phyloP scores from a whole-genome alignment of 2,329 filamentous ascomycete genomes.

The Fusarium drepaniforme region DNA sequence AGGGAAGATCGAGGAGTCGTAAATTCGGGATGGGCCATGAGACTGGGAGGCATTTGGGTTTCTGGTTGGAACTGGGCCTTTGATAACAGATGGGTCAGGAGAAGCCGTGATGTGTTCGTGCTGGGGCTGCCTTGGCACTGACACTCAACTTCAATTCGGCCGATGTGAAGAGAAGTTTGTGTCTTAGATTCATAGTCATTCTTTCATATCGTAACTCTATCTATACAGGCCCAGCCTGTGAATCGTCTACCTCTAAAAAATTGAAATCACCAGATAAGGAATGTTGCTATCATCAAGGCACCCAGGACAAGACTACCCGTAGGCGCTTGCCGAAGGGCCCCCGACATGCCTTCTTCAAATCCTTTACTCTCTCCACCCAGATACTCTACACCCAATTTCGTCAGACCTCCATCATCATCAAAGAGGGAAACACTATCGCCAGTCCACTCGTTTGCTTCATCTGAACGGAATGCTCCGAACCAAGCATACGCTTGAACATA shows the following conservation, averaged over 20 bases:
- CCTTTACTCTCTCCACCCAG: conserved; percentile 54
- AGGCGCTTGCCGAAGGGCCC: background rate
- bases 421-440: conserved; percentile 54
- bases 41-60: background rate
- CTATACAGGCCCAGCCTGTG: background rate
- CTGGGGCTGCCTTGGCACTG: too few species aligned
- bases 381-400: conserved; percentile 53
- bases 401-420: conserved; percentile 52
- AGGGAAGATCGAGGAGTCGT: background rate
- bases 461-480: conserved; percentile 55
- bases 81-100: background rate
- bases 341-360: conserved; percentile 50
- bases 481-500: conserved; percentile 55
- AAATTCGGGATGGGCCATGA: background rate
- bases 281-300: background rate
- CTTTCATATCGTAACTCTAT: background rate
- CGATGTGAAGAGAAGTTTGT: background rate
- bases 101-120: background rate
- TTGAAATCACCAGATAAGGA: conserved; percentile 12
- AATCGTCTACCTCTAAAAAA: background rate
- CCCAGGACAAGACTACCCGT: conserved; percentile 5
- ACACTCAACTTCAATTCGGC: background rate
- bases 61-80: background rate
- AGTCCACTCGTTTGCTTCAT: conserved; percentile 55
- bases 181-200: background rate